phyloP scores from a whole-genome alignment of 495 filamentous ascomycete species.

The Penicillium paradoxum region DNA sequence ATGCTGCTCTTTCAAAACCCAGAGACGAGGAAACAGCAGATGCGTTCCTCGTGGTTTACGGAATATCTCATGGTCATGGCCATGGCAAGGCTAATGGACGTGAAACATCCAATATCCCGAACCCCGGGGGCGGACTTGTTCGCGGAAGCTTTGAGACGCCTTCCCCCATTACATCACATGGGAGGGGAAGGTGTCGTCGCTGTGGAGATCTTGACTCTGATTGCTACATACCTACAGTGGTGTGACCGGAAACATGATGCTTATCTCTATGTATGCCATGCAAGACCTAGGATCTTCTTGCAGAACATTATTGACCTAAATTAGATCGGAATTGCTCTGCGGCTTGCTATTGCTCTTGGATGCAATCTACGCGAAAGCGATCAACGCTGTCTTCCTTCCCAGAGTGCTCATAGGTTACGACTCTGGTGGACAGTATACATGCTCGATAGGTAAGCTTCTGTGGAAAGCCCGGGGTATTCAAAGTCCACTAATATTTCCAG shows the following conservation, averaged over 20 bases:
- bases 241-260: slow-evolving; percentile 24
- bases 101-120: slow-evolving; percentile 13
- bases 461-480: not conserved
- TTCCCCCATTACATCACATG: slow-evolving; percentile 17
- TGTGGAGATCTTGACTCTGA: slow-evolving; percentile 19
- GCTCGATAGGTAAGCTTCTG: slow-evolving; percentile 15
- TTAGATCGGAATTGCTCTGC: slow-evolving; percentile 20
- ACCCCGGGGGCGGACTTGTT: slow-evolving; percentile 19
- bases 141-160: slow-evolving; percentile 16
- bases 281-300: not conserved
- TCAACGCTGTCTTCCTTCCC: slow-evolving; percentile 16
- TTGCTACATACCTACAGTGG: slow-evolving; percentile 24
- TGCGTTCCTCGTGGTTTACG: slow-evolving; percentile 15
- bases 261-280: slow-evolving; percentile 16
- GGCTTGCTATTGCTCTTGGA: slow-evolving; percentile 20
- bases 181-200: slow-evolving; percentile 18
- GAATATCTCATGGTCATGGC: slow-evolving; percentile 27
- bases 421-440: slow-evolving; percentile 28
- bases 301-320: not conserved
- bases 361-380: slow-evolving; percentile 15
- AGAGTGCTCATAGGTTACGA: slow-evolving; percentile 16
- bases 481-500: not conserved
- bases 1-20: slow-evolving; percentile 16
- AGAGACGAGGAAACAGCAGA: slow-evolving; percentile 7
- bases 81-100: slow-evolving; percentile 24